Conservation (phyloP, 208 protist species). For the Leishmania arabica region DNA sequence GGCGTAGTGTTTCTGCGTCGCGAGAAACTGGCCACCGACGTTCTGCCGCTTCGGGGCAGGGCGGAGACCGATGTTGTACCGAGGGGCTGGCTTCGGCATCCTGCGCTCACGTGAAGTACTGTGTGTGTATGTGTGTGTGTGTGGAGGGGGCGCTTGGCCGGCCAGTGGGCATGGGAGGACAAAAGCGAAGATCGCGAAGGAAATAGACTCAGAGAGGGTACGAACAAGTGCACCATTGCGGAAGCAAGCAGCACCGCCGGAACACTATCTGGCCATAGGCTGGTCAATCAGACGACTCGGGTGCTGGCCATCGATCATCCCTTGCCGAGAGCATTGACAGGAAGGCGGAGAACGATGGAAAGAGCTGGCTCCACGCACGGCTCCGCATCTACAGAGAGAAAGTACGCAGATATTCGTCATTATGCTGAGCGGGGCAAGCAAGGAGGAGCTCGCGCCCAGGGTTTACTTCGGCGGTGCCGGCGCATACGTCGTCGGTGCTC, state of each 20-base stretch:
- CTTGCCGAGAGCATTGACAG: not conserved
- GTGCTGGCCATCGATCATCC: not conserved
- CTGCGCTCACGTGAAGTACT: not conserved
- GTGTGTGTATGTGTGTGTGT: not conserved
- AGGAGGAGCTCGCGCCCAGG: not conserved
- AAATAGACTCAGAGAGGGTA: not conserved
- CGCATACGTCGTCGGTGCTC: not conserved
- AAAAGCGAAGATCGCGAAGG: not conserved
- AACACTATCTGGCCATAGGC: not conserved
- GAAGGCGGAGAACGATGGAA: not conserved
- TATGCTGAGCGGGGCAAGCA: not conserved
- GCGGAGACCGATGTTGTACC: constrained; percentile 38
- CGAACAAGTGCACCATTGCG: not conserved
- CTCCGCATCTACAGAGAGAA: not conserved
- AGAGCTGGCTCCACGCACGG: not conserved
- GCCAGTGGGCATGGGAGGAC: not conserved
- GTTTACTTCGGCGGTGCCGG: not conserved
- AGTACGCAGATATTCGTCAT: not conserved
- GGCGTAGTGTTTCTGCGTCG: constrained; percentile 78
- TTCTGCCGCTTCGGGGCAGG: constrained; percentile 64
- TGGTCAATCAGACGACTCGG: not conserved
- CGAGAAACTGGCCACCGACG: constrained; percentile 82
- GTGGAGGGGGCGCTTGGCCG: not conserved
- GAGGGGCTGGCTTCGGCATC: constrained; percentile 36
- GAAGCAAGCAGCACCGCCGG: not conserved